Conservation (phyloP, 108 stramenopile species). For the Phaeodactylum tricornutum region DNA sequence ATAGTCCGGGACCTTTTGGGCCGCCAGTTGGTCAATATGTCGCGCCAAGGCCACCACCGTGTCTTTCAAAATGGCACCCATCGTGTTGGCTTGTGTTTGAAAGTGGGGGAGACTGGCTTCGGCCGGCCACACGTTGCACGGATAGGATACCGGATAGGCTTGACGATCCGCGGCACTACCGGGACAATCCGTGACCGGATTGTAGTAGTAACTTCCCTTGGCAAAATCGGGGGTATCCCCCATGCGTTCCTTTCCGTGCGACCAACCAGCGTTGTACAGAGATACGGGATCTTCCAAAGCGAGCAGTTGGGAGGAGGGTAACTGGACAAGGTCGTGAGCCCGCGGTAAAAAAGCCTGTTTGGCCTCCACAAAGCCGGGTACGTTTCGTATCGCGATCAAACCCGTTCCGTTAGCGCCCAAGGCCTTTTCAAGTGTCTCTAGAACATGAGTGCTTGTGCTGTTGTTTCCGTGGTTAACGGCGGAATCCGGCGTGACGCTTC, state of each 20-base stretch:
- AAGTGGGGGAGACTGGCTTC: conserved; percentile 44
- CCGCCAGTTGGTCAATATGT: conserved; percentile 56
- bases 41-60: conserved; percentile 40
- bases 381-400: conserved; percentile 17
- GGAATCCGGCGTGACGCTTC: too few relatives aligned
- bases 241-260: conserved; percentile 86
- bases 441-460: neutral
- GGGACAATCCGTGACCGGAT: conserved; percentile 69
- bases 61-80: conserved; percentile 76
- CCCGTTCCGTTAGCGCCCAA: conserved; percentile 12
- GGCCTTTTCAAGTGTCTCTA: neutral
- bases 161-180: conserved; percentile 64
- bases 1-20: conserved; percentile 25
- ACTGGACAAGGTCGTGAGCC: conserved; percentile 66
- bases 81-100: conserved; percentile 28
- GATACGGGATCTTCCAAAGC: conserved; percentile 49
- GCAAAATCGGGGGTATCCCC: conserved; percentile 74
- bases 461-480: conserved; percentile 9
- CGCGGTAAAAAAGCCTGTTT: conserved; percentile 52
- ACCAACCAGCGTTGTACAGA: conserved; percentile 88
- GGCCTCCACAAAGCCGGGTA: conserved; percentile 70
- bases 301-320: conserved; percentile 43
- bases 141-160: conserved; percentile 74
- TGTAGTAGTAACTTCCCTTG: conserved; percentile 87
- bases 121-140: conserved; percentile 80